These are phyloP conservation scores for Neoarthrinium moseri DNA, from an alignment of 2,329 filamentous ascomycete genomes.

Conservation along the genomic window DNA sequence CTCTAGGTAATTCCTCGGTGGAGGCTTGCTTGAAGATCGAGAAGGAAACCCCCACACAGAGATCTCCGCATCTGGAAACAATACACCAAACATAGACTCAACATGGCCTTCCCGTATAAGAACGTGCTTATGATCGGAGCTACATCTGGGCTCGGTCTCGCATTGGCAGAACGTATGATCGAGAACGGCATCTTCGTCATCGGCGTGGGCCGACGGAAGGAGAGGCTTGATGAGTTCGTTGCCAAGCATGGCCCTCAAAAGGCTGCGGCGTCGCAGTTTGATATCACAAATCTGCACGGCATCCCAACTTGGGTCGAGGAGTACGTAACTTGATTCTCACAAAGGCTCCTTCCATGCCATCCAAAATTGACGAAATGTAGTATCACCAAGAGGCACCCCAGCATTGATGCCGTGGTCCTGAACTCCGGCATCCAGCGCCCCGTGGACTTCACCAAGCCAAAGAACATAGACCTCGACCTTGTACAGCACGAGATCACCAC, in stretches of 20 bases:
- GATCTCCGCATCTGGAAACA: too few relatives aligned
- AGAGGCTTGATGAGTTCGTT: slow-evolving; percentile 50
- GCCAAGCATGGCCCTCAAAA: slow-evolving; percentile 42
- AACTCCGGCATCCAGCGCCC: slow-evolving; percentile 55
- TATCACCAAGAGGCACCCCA: slow-evolving; percentile 37
- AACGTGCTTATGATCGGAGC: slow-evolving; percentile 26
- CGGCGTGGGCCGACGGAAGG: slow-evolving; percentile 53
- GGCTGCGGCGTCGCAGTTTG: slow-evolving; percentile 38
- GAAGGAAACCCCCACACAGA: too few relatives aligned
- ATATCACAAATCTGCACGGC: slow-evolving; percentile 39
- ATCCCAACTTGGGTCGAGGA: slow-evolving; percentile 39
- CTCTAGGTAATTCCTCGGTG: too few relatives aligned
- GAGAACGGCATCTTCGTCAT: slow-evolving; percentile 50
- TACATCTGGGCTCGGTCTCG: slow-evolving; percentile 26
- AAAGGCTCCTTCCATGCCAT: background rate
- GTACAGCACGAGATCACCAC: slow-evolving; percentile 42
- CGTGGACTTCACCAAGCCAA: slow-evolving; percentile 44
- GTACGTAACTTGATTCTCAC: slow-evolving; percentile 21
- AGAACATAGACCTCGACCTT: slow-evolving; percentile 28
- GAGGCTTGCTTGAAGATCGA: too few relatives aligned
- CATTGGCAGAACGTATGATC: slow-evolving; percentile 33
- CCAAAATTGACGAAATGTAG: slow-evolving; percentile 18
- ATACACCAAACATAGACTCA: too few relatives aligned
- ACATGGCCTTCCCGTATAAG: slow-evolving; percentile 27
- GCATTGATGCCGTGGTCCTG: slow-evolving; percentile 55